Percentiles rank a stretch among this genome's conserved stretches.
Conservation (phyloP, 164 flowering plant species). For the Brasenia schreberi region DNA sequence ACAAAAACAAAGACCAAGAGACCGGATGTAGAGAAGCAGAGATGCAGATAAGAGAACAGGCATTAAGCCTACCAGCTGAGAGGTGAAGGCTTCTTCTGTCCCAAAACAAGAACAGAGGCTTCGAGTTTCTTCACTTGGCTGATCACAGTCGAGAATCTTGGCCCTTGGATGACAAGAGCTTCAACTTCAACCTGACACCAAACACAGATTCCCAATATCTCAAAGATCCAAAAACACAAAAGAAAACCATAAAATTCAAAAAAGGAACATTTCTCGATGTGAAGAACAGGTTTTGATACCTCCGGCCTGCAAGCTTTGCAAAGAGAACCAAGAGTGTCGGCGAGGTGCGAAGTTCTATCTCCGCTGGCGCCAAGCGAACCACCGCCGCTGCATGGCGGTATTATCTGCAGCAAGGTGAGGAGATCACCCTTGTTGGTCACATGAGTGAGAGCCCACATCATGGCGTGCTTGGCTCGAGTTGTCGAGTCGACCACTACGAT, state of each 20-base stretch:
- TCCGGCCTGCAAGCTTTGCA: conserved; percentile 86
- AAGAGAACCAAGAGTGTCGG: conserved; percentile 57
- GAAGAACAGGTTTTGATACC: conserved; percentile 18
- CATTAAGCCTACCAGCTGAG: conserved; percentile 41
- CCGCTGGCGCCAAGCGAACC: conserved; percentile 1
- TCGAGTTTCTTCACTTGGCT: conserved; percentile 96
- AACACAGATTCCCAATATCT: background rate
- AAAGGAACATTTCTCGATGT: background rate
- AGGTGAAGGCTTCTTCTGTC: conserved; percentile 59
- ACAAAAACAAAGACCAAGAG: background rate
- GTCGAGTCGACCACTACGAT: conserved; percentile 73
- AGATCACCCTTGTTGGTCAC: conserved; percentile 69
- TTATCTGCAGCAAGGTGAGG: conserved; percentile 66
- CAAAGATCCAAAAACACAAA: background rate
- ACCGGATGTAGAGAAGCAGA: background rate
- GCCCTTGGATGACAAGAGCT: conserved; percentile 78
- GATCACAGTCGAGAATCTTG: conserved; percentile 53
- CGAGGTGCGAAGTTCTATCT: conserved; percentile 36
- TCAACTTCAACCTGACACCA: conserved; percentile 68
- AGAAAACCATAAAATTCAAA: background rate
- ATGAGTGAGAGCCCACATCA: conserved; percentile 97
- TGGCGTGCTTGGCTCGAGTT: conserved; percentile 58
- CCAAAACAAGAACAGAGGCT: conserved; percentile 71
- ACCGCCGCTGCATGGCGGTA: conserved; percentile 21
- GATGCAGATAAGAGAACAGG: background rate